These are phyloP conservation scores for Mucor sp. DNA, from an alignment of 371 early-diverging fungal genomes.

Conservation along the genomic window DNA sequence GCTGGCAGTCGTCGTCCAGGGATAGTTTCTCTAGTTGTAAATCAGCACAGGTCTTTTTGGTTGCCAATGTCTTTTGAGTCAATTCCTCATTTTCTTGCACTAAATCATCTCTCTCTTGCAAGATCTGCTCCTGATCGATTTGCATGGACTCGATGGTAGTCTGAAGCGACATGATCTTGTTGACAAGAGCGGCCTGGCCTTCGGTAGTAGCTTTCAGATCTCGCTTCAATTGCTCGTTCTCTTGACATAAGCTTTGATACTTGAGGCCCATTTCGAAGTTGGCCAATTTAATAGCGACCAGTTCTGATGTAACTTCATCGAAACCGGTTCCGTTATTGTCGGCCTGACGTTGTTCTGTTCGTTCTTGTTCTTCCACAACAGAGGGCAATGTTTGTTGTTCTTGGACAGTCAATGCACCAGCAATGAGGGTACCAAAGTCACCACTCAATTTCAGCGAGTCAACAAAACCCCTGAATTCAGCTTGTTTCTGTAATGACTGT, in stretches of 20 bases:
- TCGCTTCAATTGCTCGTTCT: slow-evolving; percentile 31
- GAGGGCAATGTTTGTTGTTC: slow-evolving; percentile 2
- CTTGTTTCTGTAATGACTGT: slow-evolving; percentile 28
- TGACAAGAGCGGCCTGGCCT: slow-evolving; percentile 24
- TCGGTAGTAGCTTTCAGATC: slow-evolving; percentile 28
- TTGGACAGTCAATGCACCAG: slow-evolving; percentile 33
- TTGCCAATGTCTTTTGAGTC: slow-evolving; percentile 26
- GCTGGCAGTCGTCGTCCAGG: slow-evolving; percentile 30
- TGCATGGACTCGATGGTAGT: slow-evolving; percentile 23
- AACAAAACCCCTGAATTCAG: slow-evolving; percentile 38
- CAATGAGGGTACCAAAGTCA: slow-evolving; percentile 45
- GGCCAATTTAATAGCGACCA: slow-evolving; percentile 35
- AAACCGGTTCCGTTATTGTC: neutral
- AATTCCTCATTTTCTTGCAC: slow-evolving; percentile 27
- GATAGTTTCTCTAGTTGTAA: slow-evolving; percentile 42
- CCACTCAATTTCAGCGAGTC: slow-evolving; percentile 38
- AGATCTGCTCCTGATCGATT: slow-evolving; percentile 34
- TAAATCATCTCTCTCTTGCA: slow-evolving; percentile 30
- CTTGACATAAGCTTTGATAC: slow-evolving; percentile 43
- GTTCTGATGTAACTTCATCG: slow-evolving; percentile 33
- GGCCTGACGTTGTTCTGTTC: neutral
- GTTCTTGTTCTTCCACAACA: slow-evolving; percentile 3
- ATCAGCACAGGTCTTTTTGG: slow-evolving; percentile 41
- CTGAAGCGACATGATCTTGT: slow-evolving; percentile 36
- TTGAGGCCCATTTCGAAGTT: slow-evolving; percentile 48